Conservation (phyloP, 495 filamentous ascomycete genomes). For the Penicillium soppii region DNA sequence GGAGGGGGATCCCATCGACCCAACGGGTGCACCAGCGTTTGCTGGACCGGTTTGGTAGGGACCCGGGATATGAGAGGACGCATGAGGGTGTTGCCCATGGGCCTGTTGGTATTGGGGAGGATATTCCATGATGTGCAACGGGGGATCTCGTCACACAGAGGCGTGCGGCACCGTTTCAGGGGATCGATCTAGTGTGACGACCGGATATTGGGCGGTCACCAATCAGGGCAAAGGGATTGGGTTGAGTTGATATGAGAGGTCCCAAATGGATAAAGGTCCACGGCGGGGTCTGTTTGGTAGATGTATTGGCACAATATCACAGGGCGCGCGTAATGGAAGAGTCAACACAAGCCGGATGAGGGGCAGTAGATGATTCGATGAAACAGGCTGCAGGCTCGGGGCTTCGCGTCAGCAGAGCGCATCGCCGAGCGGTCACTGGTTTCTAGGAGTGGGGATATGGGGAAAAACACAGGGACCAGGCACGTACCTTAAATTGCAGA, state of each 20-base stretch:
- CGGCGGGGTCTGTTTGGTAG: constrained; percentile 26
- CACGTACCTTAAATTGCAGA: constrained; percentile 35
- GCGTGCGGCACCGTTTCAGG: constrained; percentile 25
- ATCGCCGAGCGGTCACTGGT: constrained; percentile 47
- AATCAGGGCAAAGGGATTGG: constrained; percentile 14
- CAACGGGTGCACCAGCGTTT: constrained; percentile 45
- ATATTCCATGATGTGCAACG: constrained; percentile 51
- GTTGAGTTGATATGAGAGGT: constrained; percentile 7
- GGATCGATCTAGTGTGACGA: constrained; percentile 22
- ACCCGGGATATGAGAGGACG: constrained; percentile 48
- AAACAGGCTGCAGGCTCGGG: constrained; percentile 39
- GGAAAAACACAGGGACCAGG: constrained; percentile 26
- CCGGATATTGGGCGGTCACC: constrained; percentile 10
- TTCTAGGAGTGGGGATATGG: constrained; percentile 28
- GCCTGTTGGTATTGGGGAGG: constrained; percentile 55
- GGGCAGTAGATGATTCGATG: constrained; percentile 44
- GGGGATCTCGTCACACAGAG: constrained; percentile 30
- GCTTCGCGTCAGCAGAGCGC: constrained; percentile 47
- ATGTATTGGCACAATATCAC: constrained; percentile 25
- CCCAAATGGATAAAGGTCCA: constrained; percentile 9
- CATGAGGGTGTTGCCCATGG: constrained; percentile 55
- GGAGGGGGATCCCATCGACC: constrained; percentile 52
- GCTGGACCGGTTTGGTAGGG: constrained; percentile 48
- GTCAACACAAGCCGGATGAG: constrained; percentile 25
- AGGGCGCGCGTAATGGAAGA: constrained; percentile 27